These are phyloP conservation scores for Juglanconis sp. DNA, from an alignment of 2,329 filamentous ascomycete species.

Conservation along the genomic window DNA sequence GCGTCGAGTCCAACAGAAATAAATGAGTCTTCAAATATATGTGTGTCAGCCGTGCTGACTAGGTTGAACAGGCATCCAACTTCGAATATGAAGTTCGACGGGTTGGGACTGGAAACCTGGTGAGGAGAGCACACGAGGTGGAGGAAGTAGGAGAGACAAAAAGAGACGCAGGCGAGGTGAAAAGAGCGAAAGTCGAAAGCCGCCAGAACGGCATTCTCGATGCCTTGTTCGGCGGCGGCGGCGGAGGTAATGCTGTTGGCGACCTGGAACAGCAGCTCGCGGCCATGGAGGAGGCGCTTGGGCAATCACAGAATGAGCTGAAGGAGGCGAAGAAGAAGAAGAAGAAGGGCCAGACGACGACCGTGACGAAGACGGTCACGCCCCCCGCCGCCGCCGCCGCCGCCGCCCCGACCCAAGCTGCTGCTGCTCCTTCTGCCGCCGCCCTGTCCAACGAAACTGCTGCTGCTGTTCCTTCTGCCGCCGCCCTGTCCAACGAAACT, in stretches of 20 bases:
- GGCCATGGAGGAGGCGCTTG: background rate
- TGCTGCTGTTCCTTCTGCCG: too few species aligned
- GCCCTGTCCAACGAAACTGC: too few species aligned
- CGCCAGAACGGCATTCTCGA: background rate
- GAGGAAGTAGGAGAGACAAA: background rate
- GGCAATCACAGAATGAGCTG: background rate
- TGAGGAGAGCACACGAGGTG: background rate
- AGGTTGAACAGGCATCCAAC: slow-evolving; percentile 1
- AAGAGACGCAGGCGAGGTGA: background rate
- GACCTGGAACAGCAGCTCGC: background rate
- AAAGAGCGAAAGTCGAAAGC: background rate
- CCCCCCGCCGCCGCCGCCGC: background rate
- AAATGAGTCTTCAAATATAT: background rate
- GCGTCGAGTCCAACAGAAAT: background rate
- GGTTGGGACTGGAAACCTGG: background rate
- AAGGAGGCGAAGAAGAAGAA: background rate
- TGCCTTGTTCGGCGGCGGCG: background rate
- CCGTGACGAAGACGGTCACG: slow-evolving; percentile 9
- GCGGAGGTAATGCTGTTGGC: background rate
- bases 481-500: too few species aligned
- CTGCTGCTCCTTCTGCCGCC: background rate
- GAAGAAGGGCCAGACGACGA: background rate
- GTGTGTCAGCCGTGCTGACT: background rate
- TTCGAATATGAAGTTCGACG: slow-evolving; percentile 9
- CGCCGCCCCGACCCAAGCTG: background rate